phyloP scores from a whole-genome alignment of 306 rosid species.

The Cicer cuneatum region DNA sequence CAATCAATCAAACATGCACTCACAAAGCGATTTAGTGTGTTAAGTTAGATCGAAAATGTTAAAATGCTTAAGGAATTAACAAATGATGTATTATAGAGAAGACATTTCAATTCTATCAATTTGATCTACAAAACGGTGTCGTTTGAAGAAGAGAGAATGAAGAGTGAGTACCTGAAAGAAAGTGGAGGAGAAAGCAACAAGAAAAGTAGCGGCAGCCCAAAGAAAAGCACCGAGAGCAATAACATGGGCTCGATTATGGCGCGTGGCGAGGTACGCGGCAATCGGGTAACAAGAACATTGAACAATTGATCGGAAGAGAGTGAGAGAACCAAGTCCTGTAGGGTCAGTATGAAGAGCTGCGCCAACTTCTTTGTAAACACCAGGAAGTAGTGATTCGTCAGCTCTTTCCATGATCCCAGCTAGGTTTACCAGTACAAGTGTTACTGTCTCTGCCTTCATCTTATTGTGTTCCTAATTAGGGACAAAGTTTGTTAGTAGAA shows the following conservation, averaged over 20 bases:
- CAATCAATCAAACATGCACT: no score
- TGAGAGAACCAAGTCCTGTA: conserved; percentile 78
- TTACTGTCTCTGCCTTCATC: conserved; percentile 71
- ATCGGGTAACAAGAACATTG: conserved; percentile 81
- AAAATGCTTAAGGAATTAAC: background rate
- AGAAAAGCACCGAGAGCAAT: conserved; percentile 89
- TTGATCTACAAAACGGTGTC: background rate
- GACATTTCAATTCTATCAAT: no score
- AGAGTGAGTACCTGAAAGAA: conserved; percentile 63
- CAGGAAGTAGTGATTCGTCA: conserved; percentile 80
- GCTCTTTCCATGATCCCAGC: conserved; percentile 96
- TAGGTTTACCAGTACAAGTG: conserved; percentile 81
- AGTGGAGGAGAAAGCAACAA: conserved; percentile 86
- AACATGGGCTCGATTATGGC: conserved; percentile 85
- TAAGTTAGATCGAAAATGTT: background rate
- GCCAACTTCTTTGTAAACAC: conserved; percentile 87
- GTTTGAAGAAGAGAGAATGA: conserved; percentile 4
- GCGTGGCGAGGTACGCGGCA: conserved; percentile 76
- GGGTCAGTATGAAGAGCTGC: conserved; percentile 93
- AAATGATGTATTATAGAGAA: no score
- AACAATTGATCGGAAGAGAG: conserved; percentile 82
- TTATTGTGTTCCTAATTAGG: background rate
- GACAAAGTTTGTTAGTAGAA: background rate
- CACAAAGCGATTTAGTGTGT: no score
- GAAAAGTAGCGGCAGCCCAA: conserved; percentile 93